Evolutionary conservation across 371 early-diverging fungal species (phyloP).

Genomic region (Syncephalis fuscata): DNA sequence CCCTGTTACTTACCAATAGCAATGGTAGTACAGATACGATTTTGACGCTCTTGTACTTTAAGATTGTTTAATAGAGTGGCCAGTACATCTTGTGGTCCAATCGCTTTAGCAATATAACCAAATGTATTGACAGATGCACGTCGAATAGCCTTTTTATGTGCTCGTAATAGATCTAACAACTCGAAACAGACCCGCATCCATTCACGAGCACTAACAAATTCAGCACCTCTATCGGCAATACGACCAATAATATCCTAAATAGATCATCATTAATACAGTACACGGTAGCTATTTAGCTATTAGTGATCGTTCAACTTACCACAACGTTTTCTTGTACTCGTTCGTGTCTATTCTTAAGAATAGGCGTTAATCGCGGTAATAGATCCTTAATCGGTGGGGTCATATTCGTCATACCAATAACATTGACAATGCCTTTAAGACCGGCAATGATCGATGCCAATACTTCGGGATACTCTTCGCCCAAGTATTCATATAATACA

Average conservation of each 20-base stretch:
- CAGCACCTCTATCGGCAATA: slow-evolving; percentile 97
- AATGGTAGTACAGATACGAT: slow-evolving; percentile 94
- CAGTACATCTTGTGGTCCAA: slow-evolving; percentile 97
- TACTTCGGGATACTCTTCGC: slow-evolving; percentile 97
- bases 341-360: slow-evolving; percentile 93
- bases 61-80: slow-evolving; percentile 93
- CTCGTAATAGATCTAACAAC: slow-evolving; percentile 87
- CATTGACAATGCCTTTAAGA: slow-evolving; percentile 84
- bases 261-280: slow-evolving; percentile 2
- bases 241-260: slow-evolving; percentile 87
- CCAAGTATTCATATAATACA: slow-evolving; percentile 89
- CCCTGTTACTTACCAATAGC: slow-evolving; percentile 82
- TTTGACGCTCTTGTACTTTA: slow-evolving; percentile 96
- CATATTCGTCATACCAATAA: slow-evolving; percentile 95
- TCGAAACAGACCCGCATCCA: slow-evolving; percentile 99
- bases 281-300: neutral
- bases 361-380: slow-evolving; percentile 89
- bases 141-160: slow-evolving; percentile 90
- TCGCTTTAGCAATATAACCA: slow-evolving; percentile 97
- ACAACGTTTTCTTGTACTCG: slow-evolving; percentile 78
- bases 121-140: slow-evolving; percentile 93
- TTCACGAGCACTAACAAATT: slow-evolving; percentile 92
- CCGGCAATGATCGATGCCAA: slow-evolving; percentile 87
- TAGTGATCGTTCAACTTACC: slow-evolving; percentile 15
- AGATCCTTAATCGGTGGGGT: slow-evolving; percentile 95